Percentiles rank a stretch among this genome's conserved stretches.
Evolutionary conservation across 495 filamentous ascomycete species (phyloP).

Genomic region (Neurospora sp.): DNA sequence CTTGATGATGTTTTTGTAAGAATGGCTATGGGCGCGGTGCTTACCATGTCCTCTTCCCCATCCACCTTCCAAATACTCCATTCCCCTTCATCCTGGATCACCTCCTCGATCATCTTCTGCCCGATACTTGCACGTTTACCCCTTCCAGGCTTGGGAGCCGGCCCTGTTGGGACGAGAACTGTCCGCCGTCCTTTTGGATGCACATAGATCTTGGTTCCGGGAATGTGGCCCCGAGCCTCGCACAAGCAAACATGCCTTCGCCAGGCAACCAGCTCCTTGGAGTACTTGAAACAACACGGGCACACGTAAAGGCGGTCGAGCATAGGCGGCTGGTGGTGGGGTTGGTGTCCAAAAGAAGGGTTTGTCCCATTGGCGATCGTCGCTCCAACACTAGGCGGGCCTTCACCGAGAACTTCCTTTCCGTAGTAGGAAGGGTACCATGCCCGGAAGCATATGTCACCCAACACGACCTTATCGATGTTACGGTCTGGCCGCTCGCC

Average conservation of each 20-base stretch:
- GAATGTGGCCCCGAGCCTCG: constrained; percentile 28
- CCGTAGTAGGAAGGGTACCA: constrained; percentile 74
- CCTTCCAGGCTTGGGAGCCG: constrained; percentile 30
- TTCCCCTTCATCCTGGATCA: constrained; percentile 43
- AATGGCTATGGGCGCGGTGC: constrained; percentile 8
- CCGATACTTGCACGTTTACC: constrained; percentile 27
- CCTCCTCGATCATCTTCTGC: constrained; percentile 46
- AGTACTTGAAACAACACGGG: constrained; percentile 88
- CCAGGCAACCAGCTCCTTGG: constrained; percentile 55
- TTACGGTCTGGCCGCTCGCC: constrained; percentile 41
- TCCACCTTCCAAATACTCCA: constrained; percentile 83
- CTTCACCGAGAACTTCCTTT: constrained; percentile 54
- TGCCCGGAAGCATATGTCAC: constrained; percentile 60
- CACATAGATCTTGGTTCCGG: constrained; percentile 35
- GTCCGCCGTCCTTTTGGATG: constrained; percentile 34
- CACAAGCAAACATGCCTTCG: constrained; percentile 35
- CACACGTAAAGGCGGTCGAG: constrained; percentile 72
- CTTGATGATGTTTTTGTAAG: background rate
- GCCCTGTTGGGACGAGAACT: constrained; percentile 15
- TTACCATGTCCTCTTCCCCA: constrained; percentile 67
- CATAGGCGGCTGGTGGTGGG: constrained; percentile 19
- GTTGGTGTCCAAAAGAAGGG: background rate
- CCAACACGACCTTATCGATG: constrained; percentile 65
- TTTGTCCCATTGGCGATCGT: constrained; percentile 16
- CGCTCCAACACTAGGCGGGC: constrained; percentile 6